Evolutionary conservation across 345 rosid species (phyloP).

Genomic region (Populus alba): DNA sequence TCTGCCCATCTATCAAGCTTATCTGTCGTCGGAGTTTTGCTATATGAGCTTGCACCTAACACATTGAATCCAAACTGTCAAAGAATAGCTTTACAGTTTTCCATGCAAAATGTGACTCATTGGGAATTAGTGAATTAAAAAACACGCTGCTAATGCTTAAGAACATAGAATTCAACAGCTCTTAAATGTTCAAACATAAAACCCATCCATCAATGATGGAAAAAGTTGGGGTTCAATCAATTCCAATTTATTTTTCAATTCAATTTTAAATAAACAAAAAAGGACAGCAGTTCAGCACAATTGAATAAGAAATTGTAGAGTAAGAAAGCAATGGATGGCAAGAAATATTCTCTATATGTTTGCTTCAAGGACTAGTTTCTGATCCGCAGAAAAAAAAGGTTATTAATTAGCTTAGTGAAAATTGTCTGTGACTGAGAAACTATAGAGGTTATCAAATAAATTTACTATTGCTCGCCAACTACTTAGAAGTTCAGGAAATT

Average conservation of each 20-base stretch:
- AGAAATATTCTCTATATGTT: not conserved
- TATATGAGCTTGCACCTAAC: constrained; percentile 33
- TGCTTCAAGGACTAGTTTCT: not conserved
- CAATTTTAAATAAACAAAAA: constrained; percentile 7
- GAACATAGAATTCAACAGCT: not conserved
- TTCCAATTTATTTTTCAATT: not conserved
- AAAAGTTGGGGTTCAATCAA: not conserved
- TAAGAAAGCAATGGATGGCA: not conserved
- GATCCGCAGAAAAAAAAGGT: not conserved
- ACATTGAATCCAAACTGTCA: constrained; percentile 9
- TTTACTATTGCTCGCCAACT: not conserved
- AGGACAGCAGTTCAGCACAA: not conserved
- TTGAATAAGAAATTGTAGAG: not conserved
- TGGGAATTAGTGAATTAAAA: not conserved
- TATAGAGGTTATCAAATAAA: not conserved
- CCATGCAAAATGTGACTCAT: not conserved
- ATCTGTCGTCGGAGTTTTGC: constrained; percentile 32
- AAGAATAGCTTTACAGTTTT: not conserved
- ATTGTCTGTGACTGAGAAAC: not conserved
- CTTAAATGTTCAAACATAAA: not conserved
- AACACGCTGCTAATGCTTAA: not conserved
- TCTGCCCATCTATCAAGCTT: constrained; percentile 44
- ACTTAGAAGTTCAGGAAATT: not conserved
- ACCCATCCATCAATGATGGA: not conserved
- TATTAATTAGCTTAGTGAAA: not conserved